Base-by-base conservation (phyloP, 106 monocot genomes). In the Platanthera guangdongensis region DNA sequence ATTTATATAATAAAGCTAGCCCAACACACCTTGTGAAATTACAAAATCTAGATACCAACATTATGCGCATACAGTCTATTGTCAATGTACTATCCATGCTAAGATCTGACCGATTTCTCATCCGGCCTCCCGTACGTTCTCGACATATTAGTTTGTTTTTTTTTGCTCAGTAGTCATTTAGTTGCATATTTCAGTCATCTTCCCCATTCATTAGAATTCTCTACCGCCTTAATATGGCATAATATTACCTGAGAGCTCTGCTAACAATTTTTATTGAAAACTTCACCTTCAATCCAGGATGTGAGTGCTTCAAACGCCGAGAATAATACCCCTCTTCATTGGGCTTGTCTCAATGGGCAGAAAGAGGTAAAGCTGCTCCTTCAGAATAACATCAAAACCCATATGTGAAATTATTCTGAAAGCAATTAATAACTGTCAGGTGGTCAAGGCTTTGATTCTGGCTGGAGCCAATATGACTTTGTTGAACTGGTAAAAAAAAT, bases 261-360 rank as follows among this genome's bases (percentile, higher is more conserved):
- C 0, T 64, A 30, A 16, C n/a, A 51, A 45, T 78, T 62, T 39
- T 32, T 32, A 67, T 25, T 67, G 39, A 67, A 11, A 4, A 4
- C 51, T 72, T 51, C 30, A 9, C 52, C 7, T 60, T 28, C 76
- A 53, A 69, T 76, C 46, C 89, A 94, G 97, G 92, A 94, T 84
- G 80, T 92, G 52, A 94, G 94, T 88, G 92, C 76, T 54, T 80
- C 75, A 45, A 94, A 99, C 76, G 63, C 32, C 0, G 97, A 99
- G 75, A 90, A 84, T 15, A 99, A 99, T 71, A 92, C 90, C 53
- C 92, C 97, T 4, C 88, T 94, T 64, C 97, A 99, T 72, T 99
- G 94, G 94, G 97, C 97, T 81, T 99, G 97, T 76, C 85, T 99
- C 39, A 99, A 99, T 80, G 97, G 92, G 50, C 91, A 92, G 48